Evolutionary conservation across 116 monocot species (phyloP).

Genomic region (Zostera marina): DNA sequence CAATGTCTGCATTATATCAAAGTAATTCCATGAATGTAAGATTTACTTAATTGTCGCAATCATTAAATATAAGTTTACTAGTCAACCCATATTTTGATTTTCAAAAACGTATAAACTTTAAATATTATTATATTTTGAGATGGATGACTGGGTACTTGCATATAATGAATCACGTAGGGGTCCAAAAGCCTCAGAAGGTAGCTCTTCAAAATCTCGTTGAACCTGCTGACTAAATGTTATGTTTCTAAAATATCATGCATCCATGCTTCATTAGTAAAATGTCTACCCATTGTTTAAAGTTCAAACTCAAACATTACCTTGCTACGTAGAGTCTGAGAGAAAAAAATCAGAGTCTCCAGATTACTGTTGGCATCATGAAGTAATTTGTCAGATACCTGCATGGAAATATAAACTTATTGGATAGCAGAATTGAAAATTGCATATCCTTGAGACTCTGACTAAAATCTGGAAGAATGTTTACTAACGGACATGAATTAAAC

Average conservation of each 20-base stretch:
- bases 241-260: neutral
- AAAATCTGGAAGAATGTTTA: no score
- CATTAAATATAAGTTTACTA: neutral
- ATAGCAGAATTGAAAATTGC: neutral
- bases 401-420: slow-evolving; percentile 3
- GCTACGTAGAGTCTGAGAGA: slow-evolving; percentile 94
- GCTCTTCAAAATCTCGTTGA: slow-evolving; percentile 91
- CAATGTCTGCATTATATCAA: slow-evolving; percentile 39
- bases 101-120: neutral
- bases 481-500: no score
- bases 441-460: no score
- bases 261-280: neutral
- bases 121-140: neutral
- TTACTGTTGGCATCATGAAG: slow-evolving; percentile 93
- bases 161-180: slow-evolving; percentile 79
- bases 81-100: neutral
- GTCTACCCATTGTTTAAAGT: neutral
- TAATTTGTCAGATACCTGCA: slow-evolving; percentile 89
- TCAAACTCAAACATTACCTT: slow-evolving; percentile 37
- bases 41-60: no score
- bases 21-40: neutral
- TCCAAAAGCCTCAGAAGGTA: slow-evolving; percentile 80
- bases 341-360: slow-evolving; percentile 84
- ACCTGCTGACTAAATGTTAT: slow-evolving; percentile 25
- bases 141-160: slow-evolving; percentile 23